These are phyloP conservation scores for Pittosporum tobira DNA, from an alignment of 129 eudicot genomes.

Conservation along the genomic window DNA sequence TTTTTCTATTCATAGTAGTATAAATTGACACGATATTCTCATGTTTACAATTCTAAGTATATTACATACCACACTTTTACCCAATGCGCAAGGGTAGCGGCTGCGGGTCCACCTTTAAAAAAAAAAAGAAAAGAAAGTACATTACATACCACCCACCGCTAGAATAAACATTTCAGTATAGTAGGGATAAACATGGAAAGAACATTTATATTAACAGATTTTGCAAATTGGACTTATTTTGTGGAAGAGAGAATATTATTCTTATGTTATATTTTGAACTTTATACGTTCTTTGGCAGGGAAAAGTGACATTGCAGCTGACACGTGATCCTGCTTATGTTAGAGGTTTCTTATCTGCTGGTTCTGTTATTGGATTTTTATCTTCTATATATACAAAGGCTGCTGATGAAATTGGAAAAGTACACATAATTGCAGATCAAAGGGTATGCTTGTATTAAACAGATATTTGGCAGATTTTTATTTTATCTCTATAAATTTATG, in stretches of 20 bases:
- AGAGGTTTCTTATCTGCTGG: constrained; percentile 85
- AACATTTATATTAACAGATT: too few relatives aligned
- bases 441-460: constrained; percentile 26
- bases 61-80: too few relatives aligned
- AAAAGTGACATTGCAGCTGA: constrained; percentile 75
- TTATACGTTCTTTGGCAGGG: constrained; percentile 44
- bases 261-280: not conserved
- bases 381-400: constrained; percentile 77
- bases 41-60: too few relatives aligned
- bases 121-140: too few relatives aligned
- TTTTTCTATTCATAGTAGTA: too few relatives aligned
- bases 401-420: constrained; percentile 93
- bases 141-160: too few relatives aligned
- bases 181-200: too few relatives aligned
- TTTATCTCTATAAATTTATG: not conserved
- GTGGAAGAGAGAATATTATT: not conserved
- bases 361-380: constrained; percentile 78
- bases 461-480: not conserved
- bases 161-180: too few relatives aligned
- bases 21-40: too few relatives aligned
- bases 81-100: too few relatives aligned
- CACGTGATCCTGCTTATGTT: constrained; percentile 46
- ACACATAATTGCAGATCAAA: constrained; percentile 77
- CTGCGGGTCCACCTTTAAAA: too few relatives aligned
- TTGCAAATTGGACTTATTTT: too few relatives aligned